Conservation (phyloP, 129 eudicot species). For the Flaveria bidentis region DNA sequence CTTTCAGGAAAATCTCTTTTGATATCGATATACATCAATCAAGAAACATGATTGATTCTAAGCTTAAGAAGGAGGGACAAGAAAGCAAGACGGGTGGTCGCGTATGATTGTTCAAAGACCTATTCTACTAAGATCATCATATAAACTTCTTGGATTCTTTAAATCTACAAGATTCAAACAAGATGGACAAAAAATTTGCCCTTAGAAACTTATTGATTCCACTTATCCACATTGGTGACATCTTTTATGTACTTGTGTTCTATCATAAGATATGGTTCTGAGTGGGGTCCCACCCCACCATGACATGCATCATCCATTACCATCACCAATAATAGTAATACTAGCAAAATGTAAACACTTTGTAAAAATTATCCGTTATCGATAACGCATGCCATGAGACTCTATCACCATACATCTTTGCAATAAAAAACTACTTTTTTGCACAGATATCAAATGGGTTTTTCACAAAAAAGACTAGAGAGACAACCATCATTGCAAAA, state of each 20-base stretch:
- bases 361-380: conserved; percentile 29
- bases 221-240: conserved; percentile 44
- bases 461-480: conserved; percentile 27
- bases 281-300: conserved; percentile 34
- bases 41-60: not conserved
- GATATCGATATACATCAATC: not conserved
- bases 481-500: conserved; percentile 42
- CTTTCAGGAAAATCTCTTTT: too few relatives aligned
- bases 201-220: conserved; percentile 29
- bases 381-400: conserved; percentile 39
- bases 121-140: not conserved
- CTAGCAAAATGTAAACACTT: conserved; percentile 11
- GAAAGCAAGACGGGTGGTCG: conserved; percentile 1
- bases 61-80: not conserved
- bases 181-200: not conserved
- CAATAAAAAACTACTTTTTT: conserved; percentile 21
- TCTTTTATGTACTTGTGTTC: conserved; percentile 40
- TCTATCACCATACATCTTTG: conserved; percentile 32
- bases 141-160: conserved; percentile 7
- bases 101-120: not conserved
- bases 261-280: conserved; percentile 42
- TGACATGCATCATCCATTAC: conserved; percentile 29
- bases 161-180: not conserved
- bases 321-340: conserved; percentile 31
- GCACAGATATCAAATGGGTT: conserved; percentile 30